Base-by-base conservation (phyloP, 768 basidiomycete genomes). In the Glaciozyma martinii region DNA sequence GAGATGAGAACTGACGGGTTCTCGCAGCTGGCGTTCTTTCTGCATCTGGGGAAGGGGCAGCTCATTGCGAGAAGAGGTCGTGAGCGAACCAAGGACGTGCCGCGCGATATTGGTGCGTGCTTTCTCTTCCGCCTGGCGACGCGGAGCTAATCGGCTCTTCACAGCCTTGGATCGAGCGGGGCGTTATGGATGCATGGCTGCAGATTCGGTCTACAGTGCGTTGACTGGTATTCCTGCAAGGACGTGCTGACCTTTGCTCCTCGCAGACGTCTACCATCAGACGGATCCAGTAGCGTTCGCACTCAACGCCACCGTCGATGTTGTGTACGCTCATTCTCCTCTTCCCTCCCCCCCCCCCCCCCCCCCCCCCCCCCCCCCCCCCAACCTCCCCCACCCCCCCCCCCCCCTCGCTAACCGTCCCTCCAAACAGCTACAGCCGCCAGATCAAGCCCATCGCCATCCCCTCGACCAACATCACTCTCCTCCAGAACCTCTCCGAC, bases 371-470 rank as follows among this genome's bases (percentile, higher is more conserved):
- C 13, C 29, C 5, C 37, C 12, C 12, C 30, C n/a, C 30, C 3
- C 32, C 7, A 18, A 56, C 16, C 37, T 32, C 21, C 18, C 37
- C n/a, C 43, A 59, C 9, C 27, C 49, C 7, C n/a, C n/a, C n/a
- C n/a, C n/a, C n/a, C 21, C 5, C 1, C 27, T 15, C 19, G n/a
- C 46, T 13, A 19, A 7, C 15, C 29, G 47, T 44, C n/a, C n/a
- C 29, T 56, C 30, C 49, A 37, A 27, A 44, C 30, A 59, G 58
- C 19, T 70, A 70, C 52, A 56, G 71, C 30, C 72, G 69, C 47
- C 52, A 68, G 23, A 64, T 72, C 58, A 71, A 72, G 58, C 69
- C 73, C n/a, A 59, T 68, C 12, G 56, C 71, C 15, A 71, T 74
- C 49, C 67, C 65, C 16, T 63, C 70, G 5, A 47, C 65, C 6